A percentile compares a stretch with the other conserved stretches of the same genome.
phyloP scores from a whole-genome alignment of 2,329 filamentous ascomycete genomes.

The Thermochaetoides dissita region DNA sequence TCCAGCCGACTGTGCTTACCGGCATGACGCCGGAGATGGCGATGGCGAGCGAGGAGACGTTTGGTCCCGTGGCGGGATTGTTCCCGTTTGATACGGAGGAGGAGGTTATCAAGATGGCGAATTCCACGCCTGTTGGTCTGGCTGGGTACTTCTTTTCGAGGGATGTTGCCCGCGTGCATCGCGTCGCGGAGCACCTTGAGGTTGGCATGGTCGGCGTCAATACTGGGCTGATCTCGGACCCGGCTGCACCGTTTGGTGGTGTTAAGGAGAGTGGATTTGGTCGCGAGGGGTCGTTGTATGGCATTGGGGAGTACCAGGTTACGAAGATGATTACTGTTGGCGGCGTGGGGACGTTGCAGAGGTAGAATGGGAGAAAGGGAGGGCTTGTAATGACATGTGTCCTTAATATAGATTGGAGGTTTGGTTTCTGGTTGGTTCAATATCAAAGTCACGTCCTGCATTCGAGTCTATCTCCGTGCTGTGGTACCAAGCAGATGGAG shows the following conservation, averaged over 20 bases:
- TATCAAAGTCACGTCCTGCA: too few relatives aligned
- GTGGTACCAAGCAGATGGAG: too few relatives aligned
- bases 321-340: constrained; percentile 54
- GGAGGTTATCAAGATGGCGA: constrained; percentile 75
- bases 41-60: constrained; percentile 79
- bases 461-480: too few relatives aligned
- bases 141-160: constrained; percentile 86
- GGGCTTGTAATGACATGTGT: too few relatives aligned
- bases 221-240: constrained; percentile 52
- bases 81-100: constrained; percentile 82
- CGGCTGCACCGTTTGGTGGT: constrained; percentile 55
- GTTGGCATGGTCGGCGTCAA: constrained; percentile 83
- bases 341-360: constrained; percentile 41
- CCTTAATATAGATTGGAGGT: too few relatives aligned
- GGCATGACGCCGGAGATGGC: constrained; percentile 79
- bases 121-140: constrained; percentile 69
- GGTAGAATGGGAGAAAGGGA: not conserved
- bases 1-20: constrained; percentile 74
- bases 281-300: constrained; percentile 63
- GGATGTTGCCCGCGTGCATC: constrained; percentile 43
- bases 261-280: constrained; percentile 75
- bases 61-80: constrained; percentile 81
- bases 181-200: constrained; percentile 57
- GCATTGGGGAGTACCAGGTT: constrained; percentile 60
- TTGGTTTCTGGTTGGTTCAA: too few relatives aligned